These are phyloP conservation scores for Coniochaeta sp. DNA, from an alignment of 2,329 filamentous ascomycete species.

Conservation along the genomic window DNA sequence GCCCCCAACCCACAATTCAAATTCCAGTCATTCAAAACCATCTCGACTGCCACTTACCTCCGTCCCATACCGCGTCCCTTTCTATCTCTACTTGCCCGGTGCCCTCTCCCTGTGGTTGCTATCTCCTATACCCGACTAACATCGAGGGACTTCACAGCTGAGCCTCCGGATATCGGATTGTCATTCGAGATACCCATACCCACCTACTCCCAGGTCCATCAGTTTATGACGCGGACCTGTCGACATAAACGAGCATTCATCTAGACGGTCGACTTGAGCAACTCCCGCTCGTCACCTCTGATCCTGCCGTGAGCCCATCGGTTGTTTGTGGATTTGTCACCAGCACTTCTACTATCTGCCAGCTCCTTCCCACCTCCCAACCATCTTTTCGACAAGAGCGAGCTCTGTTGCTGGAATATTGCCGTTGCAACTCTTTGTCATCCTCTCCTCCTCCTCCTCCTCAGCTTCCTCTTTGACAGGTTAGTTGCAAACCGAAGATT, in stretches of 20 bases:
- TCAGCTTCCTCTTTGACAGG: conserved; percentile 4
- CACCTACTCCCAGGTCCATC: background rate
- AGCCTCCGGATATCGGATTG: background rate
- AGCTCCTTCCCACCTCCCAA: background rate
- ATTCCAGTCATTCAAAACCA: conserved; percentile 4
- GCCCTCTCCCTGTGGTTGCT: background rate
- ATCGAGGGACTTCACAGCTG: background rate
- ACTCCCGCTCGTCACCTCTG: background rate
- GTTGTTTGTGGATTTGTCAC: conserved; percentile 1
- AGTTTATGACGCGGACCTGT: background rate
- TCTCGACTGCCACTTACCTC: background rate
- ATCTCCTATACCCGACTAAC: background rate
- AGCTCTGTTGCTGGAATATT: conserved; percentile 34
- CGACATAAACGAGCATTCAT: no score
- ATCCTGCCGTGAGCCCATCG: background rate
- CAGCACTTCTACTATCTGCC: background rate
- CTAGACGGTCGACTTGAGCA: background rate
- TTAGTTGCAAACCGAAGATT: conserved; percentile 7
- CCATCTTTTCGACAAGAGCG: conserved; percentile 1
- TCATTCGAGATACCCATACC: background rate
- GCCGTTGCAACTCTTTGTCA: conserved; percentile 22
- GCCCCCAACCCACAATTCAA: conserved; percentile 2
- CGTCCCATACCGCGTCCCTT: background rate
- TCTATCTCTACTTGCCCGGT: background rate
- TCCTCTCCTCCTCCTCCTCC: no score